A percentile compares a stretch with the other conserved stretches of the same genome.
Conservation (phyloP, 176 grass and related monocot genomes). For the Hordeum marinum region DNA sequence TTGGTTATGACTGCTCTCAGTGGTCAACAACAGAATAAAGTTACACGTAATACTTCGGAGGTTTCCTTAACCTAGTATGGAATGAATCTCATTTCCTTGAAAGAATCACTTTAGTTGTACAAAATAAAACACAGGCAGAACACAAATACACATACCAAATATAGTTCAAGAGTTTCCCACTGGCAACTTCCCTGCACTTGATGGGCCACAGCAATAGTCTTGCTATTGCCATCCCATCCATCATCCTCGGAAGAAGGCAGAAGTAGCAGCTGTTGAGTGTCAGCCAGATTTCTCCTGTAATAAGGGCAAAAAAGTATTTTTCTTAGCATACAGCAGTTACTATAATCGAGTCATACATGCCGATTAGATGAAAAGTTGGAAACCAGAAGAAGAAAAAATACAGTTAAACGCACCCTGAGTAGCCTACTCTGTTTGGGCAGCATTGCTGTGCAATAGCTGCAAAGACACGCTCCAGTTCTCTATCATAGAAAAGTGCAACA, state of each 20-base stretch:
- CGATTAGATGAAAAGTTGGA: neutral
- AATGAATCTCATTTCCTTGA: constrained; percentile 13
- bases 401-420: constrained; percentile 27
- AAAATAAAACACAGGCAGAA: neutral
- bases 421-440: constrained; percentile 53
- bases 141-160: constrained; percentile 56
- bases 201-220: constrained; percentile 34
- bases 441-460: constrained; percentile 74
- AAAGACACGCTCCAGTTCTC: constrained; percentile 85
- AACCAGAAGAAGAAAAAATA: neutral
- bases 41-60: neutral
- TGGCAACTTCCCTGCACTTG: constrained; percentile 64
- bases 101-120: neutral
- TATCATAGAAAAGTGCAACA: constrained; percentile 18
- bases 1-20: neutral
- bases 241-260: constrained; percentile 63
- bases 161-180: constrained; percentile 85
- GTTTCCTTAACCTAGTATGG: neutral
- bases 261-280: constrained; percentile 41
- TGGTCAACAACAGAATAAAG: neutral
- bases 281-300: constrained; percentile 55
- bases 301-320: constrained; percentile 7
- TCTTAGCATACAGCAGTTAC: neutral
- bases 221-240: constrained; percentile 33
- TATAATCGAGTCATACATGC: neutral